Base-by-base conservation (phyloP, 495 filamentous ascomycete species). In the Penicillium longicatenatum region DNA sequence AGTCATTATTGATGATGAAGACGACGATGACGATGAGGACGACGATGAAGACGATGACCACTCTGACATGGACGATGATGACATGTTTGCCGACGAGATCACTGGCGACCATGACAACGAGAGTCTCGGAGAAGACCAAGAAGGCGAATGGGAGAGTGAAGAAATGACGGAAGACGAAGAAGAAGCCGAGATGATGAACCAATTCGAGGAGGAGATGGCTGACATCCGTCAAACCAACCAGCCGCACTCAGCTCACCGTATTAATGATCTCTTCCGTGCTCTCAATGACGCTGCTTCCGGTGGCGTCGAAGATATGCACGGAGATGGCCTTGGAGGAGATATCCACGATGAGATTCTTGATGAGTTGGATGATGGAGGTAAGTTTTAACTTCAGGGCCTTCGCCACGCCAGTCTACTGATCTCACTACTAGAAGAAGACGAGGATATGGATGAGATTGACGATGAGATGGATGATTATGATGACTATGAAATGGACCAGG, bases 1-100 rank as follows among this genome's bases (percentile, higher is more conserved):
- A 75, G 87, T 96, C 58, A 89, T 94, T 69, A 85, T 92, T 51
- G 89, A 92, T 54, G 86, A 88, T 39, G 86, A 89, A 21, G 86
- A 87, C 8, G 79, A 82, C 26, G 78, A 85, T 4, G 82, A 81
- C 3, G 82, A 86, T 33, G 77, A 82, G n/a, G 83, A 87, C 29
- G 86, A 83, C 4, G 86, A 91, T 24, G 88, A 88, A 19, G 87
- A 88, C 3, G 84, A 88, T 46, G 78, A 83, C 17, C 79, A 85
- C 9, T 73, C 68, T 43, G 82, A 77, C 35, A 77, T 81, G 55
- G 82, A 84, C 16, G 84, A 84, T 33, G 77, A 79, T 59, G 75
- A 75, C 24, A 79, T 79, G 43, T 77, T 78, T 42, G 78, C 73
- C 19, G 80, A 73, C 9, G 84, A 86, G 59, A 82, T 84, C 45